Base-by-base conservation (phyloP, 1,284 basidiomycete species). In the Vanrija sp. region DNA sequence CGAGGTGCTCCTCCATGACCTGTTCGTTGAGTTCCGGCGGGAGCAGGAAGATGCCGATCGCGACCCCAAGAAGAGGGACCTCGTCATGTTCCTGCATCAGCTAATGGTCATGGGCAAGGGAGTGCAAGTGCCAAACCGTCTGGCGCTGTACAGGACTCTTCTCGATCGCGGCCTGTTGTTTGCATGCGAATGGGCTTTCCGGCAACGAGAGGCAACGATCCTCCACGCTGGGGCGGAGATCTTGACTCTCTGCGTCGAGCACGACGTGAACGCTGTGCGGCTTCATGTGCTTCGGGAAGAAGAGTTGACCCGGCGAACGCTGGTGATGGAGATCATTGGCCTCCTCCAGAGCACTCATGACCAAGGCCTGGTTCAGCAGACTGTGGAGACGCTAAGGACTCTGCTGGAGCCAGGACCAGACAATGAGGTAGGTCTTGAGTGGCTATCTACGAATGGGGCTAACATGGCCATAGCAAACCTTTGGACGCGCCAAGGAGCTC, bases 81-180 rank as follows among this genome's bases (percentile, higher is more conserved):
- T 91, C 21, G 84, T 96, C 38, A 78, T 87, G 45, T 87, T 99
- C 63, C 80, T 98, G 42, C 93, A 97, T 67, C 92, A 97, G 66
- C 83, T 98, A 8, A 91, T 91, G 69, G 81, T 87, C 44, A 96
- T 98, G 88, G 93, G 91, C 62, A 98, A 98, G 81, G 92, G 92
- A 68, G 86, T 98, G 14, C 95, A 98, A 73, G 81, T 97, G 7
- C 86, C 88, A 6, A 83, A 87, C 18, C 86, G 96, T 34, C 82
- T 96, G 70, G 80, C 83, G 5, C 84, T 98, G n/a, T 98, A 96
- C 78, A 86, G 92, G 49, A 83, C 85, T 2, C 82, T 98, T 9
- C 85, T 94, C 51, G 94, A 98, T 60, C 85, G 88, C 14, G 95
- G 93, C 0, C 81, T 98, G 46, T 79, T 98, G 8, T 87, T 87